Conservation (phyloP, 352 stramenopile genomes). For the Albugo laibachii region DNA sequence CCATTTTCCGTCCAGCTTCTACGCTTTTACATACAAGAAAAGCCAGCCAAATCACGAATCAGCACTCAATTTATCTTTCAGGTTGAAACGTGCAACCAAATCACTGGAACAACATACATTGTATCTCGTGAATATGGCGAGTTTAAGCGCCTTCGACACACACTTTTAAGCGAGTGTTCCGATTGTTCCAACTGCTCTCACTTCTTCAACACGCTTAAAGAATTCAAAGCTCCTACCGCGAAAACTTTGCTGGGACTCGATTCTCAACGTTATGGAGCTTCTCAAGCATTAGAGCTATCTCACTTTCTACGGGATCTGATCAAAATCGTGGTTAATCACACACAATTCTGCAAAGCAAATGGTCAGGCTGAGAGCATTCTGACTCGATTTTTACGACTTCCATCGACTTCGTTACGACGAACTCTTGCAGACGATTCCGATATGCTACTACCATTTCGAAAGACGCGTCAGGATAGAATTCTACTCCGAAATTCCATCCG, state of each 20-base stretch:
- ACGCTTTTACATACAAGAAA: slow-evolving; percentile 31
- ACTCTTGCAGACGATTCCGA: no score
- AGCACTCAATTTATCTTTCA: slow-evolving; percentile 56
- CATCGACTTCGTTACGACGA: no score
- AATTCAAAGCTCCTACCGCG: slow-evolving; percentile 18
- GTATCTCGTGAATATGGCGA: slow-evolving; percentile 34
- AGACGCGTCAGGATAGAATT: slow-evolving; percentile 50
- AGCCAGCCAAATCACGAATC: slow-evolving; percentile 20
- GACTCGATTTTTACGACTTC: no score
- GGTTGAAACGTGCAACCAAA: slow-evolving; percentile 45
- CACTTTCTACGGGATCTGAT: slow-evolving; percentile 41
- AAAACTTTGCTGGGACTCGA: slow-evolving; percentile 34
- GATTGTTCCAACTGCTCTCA: slow-evolving; percentile 20
- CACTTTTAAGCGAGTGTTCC: slow-evolving; percentile 30
- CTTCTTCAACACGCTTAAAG: slow-evolving; percentile 30
- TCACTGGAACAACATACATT: slow-evolving; percentile 31
- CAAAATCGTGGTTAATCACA: slow-evolving; percentile 15
- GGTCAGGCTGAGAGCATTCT: slow-evolving; percentile 2
- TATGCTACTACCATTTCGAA: slow-evolving; percentile 6
- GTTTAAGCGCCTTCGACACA: slow-evolving; percentile 45
- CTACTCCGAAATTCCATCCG: slow-evolving; percentile 17
- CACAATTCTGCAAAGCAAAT: slow-evolving; percentile 21
- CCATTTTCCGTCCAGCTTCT: slow-evolving; percentile 34
- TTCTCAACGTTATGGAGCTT: slow-evolving; percentile 29
- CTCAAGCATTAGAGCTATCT: slow-evolving; percentile 35